Conservation (phyloP, 2,329 filamentous ascomycete species). For the Monilinia laxa region DNA sequence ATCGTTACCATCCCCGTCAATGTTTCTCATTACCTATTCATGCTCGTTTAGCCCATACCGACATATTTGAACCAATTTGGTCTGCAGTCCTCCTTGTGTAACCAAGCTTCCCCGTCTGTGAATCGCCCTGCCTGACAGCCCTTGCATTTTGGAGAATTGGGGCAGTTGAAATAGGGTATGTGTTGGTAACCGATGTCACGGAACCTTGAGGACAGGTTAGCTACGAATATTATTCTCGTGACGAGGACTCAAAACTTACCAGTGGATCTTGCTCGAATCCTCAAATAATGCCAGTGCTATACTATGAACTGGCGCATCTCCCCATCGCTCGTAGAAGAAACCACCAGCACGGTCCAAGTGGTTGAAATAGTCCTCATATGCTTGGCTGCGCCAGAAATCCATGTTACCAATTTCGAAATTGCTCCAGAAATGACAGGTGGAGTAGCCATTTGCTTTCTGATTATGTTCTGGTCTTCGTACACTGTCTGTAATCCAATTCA, state of each 20-base stretch:
- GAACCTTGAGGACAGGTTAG: constrained; percentile 63
- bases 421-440: constrained; percentile 98
- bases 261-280: constrained; percentile 87
- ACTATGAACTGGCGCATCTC: constrained; percentile 94
- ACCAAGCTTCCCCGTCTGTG: constrained; percentile 81
- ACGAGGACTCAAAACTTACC: constrained; percentile 54
- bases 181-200: constrained; percentile 98
- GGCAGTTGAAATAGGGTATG: constrained; percentile 98
- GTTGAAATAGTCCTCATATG: constrained; percentile 94
- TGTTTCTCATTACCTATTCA: neutral
- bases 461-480: constrained; percentile 76
- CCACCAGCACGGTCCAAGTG: constrained; percentile 91
- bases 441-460: constrained; percentile 82
- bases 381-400: constrained; percentile 85
- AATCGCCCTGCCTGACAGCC: constrained; percentile 85
- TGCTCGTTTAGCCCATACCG: constrained; percentile 62
- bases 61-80: constrained; percentile 97
- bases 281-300: constrained; percentile 91
- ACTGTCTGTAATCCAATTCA: constrained; percentile 83
- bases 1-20: neutral
- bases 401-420: constrained; percentile 97
- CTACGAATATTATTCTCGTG: constrained; percentile 19
- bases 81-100: constrained; percentile 89
- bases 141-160: constrained; percentile 90
- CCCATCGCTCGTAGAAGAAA: constrained; percentile 99